These are phyloP conservation scores for Candida labiduridarum DNA, from an alignment of 1,139 yeast species.

Conservation along the genomic window DNA sequence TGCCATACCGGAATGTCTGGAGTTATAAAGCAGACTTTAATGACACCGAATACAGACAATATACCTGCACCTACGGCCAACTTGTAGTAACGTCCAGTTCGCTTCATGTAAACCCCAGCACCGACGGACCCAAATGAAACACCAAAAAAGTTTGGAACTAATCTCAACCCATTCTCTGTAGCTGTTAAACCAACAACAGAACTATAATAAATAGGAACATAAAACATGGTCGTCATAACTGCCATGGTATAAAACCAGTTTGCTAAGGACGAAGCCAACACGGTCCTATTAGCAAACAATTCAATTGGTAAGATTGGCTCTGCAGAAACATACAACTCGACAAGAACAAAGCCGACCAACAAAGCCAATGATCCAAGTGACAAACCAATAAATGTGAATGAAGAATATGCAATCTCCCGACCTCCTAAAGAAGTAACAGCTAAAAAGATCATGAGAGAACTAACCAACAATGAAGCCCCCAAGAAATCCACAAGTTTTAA, in stretches of 20 bases:
- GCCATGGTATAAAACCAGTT: constrained; percentile 68
- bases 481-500: constrained; percentile 67
- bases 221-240: constrained; percentile 56
- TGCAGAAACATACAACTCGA: constrained; percentile 56
- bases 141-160: constrained; percentile 70
- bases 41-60: constrained; percentile 48
- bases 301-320: constrained; percentile 72
- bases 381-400: constrained; percentile 34
- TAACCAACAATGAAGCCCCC: constrained; percentile 66
- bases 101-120: constrained; percentile 69
- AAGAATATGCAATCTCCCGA: constrained; percentile 46
- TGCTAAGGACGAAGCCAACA: constrained; percentile 64
- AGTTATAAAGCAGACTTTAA: constrained; percentile 38
- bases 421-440: constrained; percentile 75
- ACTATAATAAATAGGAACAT: constrained; percentile 65
- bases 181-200: constrained; percentile 59
- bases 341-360: constrained; percentile 42
- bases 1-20: constrained; percentile 42
- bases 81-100: constrained; percentile 65
- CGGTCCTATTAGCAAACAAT: constrained; percentile 57
- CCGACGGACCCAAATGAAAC: constrained; percentile 68
- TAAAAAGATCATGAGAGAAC: constrained; percentile 54
- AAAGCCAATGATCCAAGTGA: constrained; percentile 22
- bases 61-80: constrained; percentile 50
- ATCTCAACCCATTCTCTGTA: constrained; percentile 61